Evolutionary conservation across 163 green algal genomes (phyloP), one percentile per base, ranked within the genome.

Genomic region (Smithsoniella earleae): DNA sequence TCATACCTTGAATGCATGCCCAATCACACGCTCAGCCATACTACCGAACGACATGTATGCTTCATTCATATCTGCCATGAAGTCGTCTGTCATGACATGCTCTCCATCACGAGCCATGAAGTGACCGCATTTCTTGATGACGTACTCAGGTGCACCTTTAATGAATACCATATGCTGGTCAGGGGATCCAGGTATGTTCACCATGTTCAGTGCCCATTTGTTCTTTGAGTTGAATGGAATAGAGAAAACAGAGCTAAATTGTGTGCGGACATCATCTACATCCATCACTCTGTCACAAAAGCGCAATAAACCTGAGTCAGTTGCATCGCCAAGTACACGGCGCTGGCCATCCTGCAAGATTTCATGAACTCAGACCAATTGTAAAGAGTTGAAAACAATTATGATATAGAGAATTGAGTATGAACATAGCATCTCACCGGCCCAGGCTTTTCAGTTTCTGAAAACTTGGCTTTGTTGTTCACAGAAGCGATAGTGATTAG

Each of bases 191-290:
- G 79, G 73, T 30, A 65, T 73, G 43, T 31, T 72, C 3, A 81
- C 79, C 16, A 66, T 88, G 25, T 84, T 86, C 49, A 94, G 75
- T 66, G 87, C 81, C 88, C 88, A 94, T 78, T 94, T 94, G 81
- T 94, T 94, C 36, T 80, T 83, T 28, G 76, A 86, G 79, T 94
- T 94, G 81, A 94, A 94, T 62, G 90, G 90, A 75, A 94, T 94
- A 34, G 92, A 86, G 74, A 92, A 91, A 0, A 94, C 58, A n/a
- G 58, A 69, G 22, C 25, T 34, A 36, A 69, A 69, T 40, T 30
- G 30, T 28, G 20, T 34, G 34, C 58, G 58, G 27, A 80, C 77
- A 72, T 78, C 46, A 76, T 83, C 73, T 77, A 83, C 5, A 73
- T 74, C 73, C 33, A 64, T 66, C 25, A 80, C 62, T 4, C 45